Conservation (phyloP, 2,329 filamentous ascomycete genomes). For the Colletotrichum nymphaeae region DNA sequence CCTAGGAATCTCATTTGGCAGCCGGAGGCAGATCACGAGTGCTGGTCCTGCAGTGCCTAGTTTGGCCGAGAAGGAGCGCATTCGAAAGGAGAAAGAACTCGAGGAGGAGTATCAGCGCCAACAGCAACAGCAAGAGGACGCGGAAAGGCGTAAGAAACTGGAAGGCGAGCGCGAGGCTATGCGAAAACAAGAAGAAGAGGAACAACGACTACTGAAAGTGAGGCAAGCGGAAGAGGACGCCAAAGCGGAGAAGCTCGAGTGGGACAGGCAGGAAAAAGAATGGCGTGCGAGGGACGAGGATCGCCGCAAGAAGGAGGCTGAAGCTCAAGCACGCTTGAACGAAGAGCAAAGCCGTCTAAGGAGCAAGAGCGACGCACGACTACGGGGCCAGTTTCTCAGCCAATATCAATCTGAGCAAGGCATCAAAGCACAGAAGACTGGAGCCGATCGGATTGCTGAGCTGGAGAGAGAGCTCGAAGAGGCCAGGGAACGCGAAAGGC, state of each 20-base stretch:
- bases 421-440: conserved; percentile 39
- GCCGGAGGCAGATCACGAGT: conserved; percentile 90
- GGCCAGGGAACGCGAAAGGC: conserved; percentile 70
- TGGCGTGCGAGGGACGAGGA: conserved; percentile 84
- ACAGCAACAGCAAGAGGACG: conserved; percentile 65
- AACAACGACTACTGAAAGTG: conserved; percentile 67
- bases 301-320: conserved; percentile 77
- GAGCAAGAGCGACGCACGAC: conserved; percentile 70
- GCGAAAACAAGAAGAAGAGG: conserved; percentile 75
- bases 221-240: conserved; percentile 72
- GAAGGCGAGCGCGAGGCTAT: conserved; percentile 70
- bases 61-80: conserved; percentile 85
- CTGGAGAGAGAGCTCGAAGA: conserved; percentile 79
- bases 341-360: conserved; percentile 74
- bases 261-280: conserved; percentile 80
- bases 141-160: conserved; percentile 59
- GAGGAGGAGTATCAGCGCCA: conserved; percentile 70
- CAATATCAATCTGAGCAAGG: conserved; percentile 84
- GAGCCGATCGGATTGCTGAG: conserved; percentile 56
- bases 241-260: conserved; percentile 77
- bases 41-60: conserved; percentile 83
- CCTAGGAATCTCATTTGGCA: conserved; percentile 92
- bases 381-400: conserved; percentile 87
- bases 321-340: conserved; percentile 74
- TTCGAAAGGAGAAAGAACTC: conserved; percentile 64